These are phyloP conservation scores for Cladosporium sp. DNA, from an alignment of 2,329 filamentous ascomycete genomes.

Conservation along the genomic window DNA sequence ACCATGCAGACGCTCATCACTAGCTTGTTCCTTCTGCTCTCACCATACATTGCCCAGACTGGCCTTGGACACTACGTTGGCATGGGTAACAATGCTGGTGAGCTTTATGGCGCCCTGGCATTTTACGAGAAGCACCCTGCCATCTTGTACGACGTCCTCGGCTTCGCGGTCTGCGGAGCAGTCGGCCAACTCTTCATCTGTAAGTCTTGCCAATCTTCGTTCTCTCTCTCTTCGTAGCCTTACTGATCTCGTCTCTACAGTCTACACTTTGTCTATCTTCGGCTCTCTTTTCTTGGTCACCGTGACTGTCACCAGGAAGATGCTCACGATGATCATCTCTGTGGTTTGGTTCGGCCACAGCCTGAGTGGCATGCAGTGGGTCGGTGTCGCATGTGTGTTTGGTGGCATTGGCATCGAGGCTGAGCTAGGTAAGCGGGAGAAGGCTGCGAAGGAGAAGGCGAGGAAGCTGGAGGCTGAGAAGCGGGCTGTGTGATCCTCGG, in stretches of 20 bases:
- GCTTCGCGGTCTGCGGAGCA: conserved; percentile 85
- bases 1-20: conserved; percentile 79
- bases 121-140: conserved; percentile 78
- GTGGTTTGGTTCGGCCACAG: conserved; percentile 92
- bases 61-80: conserved; percentile 40
- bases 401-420: conserved; percentile 92
- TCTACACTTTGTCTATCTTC: conserved; percentile 84
- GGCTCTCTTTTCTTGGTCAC: conserved; percentile 89
- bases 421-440: conserved; percentile 73
- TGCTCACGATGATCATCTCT: conserved; percentile 97
- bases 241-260: conserved; percentile 5
- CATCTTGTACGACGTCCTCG: conserved; percentile 82
- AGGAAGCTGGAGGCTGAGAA: conserved; percentile 35
- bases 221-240: neutral
- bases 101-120: conserved; percentile 71
- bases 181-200: conserved; percentile 94
- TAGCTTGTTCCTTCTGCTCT: conserved; percentile 67
- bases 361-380: conserved; percentile 84
- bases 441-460: conserved; percentile 70
- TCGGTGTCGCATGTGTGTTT: conserved; percentile 89
- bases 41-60: conserved; percentile 71
- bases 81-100: conserved; percentile 57
- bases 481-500: neutral
- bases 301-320: conserved; percentile 95
- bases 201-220: conserved; percentile 23